A percentile compares a stretch with the other conserved stretches of the same genome.
Conservation (phyloP, 495 filamentous ascomycete genomes). For the Neurospora sp. region DNA sequence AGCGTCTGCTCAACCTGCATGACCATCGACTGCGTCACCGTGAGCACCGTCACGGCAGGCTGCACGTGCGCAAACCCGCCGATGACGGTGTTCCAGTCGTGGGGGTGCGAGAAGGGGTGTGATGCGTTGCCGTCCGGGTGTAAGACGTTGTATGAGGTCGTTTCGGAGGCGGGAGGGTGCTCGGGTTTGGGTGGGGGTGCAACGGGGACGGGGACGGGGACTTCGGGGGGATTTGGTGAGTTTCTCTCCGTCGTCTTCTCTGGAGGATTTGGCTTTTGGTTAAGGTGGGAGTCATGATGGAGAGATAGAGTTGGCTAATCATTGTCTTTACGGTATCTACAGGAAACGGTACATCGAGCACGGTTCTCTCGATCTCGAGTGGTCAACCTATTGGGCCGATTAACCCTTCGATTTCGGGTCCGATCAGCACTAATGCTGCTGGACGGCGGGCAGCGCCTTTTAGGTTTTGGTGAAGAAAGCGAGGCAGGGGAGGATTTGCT, state of each 20-base stretch:
- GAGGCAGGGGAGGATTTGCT: not conserved
- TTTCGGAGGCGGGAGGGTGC: not conserved
- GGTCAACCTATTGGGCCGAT: not conserved
- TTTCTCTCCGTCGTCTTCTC: not conserved
- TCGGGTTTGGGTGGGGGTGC: not conserved
- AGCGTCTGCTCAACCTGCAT: constrained; percentile 18
- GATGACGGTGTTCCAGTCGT: constrained; percentile 10
- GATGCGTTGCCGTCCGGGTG: constrained; percentile 10
- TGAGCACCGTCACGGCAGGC: constrained; percentile 12
- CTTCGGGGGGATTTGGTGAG: not conserved
- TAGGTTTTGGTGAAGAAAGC: not conserved
- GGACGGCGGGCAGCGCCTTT: not conserved
- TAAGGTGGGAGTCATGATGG: too few relatives aligned
- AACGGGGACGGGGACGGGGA: not conserved
- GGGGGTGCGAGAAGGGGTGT: constrained; percentile 14
- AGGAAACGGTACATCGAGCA: not conserved
- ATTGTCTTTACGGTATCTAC: not conserved
- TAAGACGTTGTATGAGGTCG: constrained; percentile 10
- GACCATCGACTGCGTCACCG: constrained; percentile 12
- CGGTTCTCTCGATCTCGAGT: not conserved
- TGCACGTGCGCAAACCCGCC: constrained; percentile 12
- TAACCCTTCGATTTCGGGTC: not conserved
- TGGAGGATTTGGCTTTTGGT: too few relatives aligned
- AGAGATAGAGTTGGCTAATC: not conserved
- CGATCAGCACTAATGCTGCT: not conserved